Evolutionary conservation across 1,284 basidiomycete species (phyloP), one percentile per base, ranked within the genome.

Genomic region (Pisolithus thermaeus): DNA sequence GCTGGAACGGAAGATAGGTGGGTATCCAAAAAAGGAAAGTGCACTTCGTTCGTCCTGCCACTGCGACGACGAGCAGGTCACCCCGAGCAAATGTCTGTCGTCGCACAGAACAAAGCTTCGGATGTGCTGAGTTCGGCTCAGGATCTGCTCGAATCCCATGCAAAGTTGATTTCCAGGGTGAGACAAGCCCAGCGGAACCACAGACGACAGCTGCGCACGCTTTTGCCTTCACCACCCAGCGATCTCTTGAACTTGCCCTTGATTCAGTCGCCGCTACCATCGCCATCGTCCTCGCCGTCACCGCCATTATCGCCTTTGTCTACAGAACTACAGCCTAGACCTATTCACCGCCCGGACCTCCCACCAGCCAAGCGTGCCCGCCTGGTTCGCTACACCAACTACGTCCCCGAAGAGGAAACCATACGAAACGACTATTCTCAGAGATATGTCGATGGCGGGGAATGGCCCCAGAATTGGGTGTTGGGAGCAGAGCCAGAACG

Each of bases 361-460:
- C 77, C 83, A 1, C 81, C 81, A 16, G 76, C 81, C 5, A 91
- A 91, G 63, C 80, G 81, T 7, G 86, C 87, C 0, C 77, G 87
- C 7, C 70, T 79, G 8, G 74, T 76, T 20, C 75, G 84, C 40
- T 91, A 90, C 59, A 61, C 62, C 40, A 92, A 92, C 62, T 94
- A 93, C 59, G 78, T 92, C 11, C 84, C 90, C 1, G 88, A 92
- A 58, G 96, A 97, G 65, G 92, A 97, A 65, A 96, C 92, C 0
- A 87, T 99, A 44, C 78, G 94, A 49, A 98, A 97, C 65, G 94
- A 98, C 72, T 96, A 97, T 64, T 91, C 89, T 1, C 86, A 90
- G 68, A 75, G 87, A 59, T 98, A 96, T 67, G 91, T 95, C 40
- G 86, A 91, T 58, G 81, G 87, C 2, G 93, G 93, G 7, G 86